These are phyloP conservation scores for Globisporangium middletonii DNA, from an alignment of 352 stramenopile genomes.

Conservation along the genomic window DNA sequence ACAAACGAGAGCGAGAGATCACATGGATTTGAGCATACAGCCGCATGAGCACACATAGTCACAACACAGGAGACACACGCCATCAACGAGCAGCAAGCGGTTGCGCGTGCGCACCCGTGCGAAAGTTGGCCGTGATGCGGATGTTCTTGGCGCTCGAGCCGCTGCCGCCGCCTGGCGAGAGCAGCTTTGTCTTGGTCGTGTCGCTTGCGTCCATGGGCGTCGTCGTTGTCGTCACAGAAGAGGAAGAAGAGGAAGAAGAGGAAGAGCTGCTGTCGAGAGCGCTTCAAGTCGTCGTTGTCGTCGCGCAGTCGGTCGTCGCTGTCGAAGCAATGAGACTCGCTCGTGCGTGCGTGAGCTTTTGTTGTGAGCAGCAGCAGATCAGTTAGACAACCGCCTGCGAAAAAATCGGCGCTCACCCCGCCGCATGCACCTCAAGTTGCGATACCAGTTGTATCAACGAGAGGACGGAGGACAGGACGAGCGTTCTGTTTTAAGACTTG, in stretches of 20 bases:
- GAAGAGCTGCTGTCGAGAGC: background rate
- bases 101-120: conserved; percentile 27
- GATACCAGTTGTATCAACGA: background rate
- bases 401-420: background rate
- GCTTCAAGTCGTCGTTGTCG: too few relatives aligned
- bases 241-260: background rate
- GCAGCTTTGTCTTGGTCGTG: conserved; percentile 9
- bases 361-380: background rate
- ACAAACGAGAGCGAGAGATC: background rate
- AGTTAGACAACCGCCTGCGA: background rate
- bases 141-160: conserved; percentile 9
- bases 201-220: conserved; percentile 4
- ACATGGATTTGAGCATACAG: background rate
- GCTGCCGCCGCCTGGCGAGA: conserved; percentile 7
- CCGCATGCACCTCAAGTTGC: background rate
- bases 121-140: conserved; percentile 61
- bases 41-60: background rate
- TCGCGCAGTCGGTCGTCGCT: too few relatives aligned
- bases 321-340: too few relatives aligned
- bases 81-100: background rate
- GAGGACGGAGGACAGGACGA: conserved; percentile 1
- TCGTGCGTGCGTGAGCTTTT: too few relatives aligned
- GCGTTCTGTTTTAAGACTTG: too few relatives aligned
- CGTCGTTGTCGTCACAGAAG: background rate
- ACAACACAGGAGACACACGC: too few relatives aligned